Base-by-base conservation (phyloP, 805 yeast genomes). In the Ogataea paraovalis region DNA sequence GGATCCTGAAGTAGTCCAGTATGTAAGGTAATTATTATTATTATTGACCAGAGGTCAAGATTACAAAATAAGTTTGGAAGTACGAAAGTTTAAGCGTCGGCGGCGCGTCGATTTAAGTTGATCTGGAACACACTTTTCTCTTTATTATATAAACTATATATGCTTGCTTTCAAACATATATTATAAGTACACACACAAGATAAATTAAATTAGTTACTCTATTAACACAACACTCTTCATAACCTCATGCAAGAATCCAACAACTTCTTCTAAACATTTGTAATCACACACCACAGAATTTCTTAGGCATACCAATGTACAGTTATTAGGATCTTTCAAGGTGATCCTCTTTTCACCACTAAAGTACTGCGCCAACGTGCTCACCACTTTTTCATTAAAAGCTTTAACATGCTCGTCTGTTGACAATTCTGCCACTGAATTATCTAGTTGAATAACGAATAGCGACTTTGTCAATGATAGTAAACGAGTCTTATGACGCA, bases 271-370 rank as follows among this genome's bases (percentile, higher is more conserved):
- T 13, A 61, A 54, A 14, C 48, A 34, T 19, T 28, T 42, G 44
- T 54, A 57, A 41, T 62, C 62, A 49, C 68, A 65, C 3, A 61
- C 63, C 2, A 65, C 41, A 1, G 57, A 59, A 20, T 54, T 57
- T 22, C 57, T 47, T 39, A 65, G 46, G 28, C 56, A 56, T 1
- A 60, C 43, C 16, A 63, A 38, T 18, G 45, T 48, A 3, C 61
- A 58, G 7, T 42, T 43, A 1, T 36, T 27, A 2, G 50, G 27
- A 8, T 19, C 14, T 4, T 45, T 39, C 20, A 53, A 42, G 13
- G 46, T 43, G 12, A 39, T 10, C 22, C 30, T n/a, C 2, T 44
- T 45, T 4, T 52, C 55, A 12, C 66, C 66, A 3, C 30, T 45
- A 36, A 64, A 62, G 33, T 34, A 50, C 8, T 46, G 41, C 5